A percentile compares a stretch with the other conserved stretches of the same genome.
These are phyloP conservation scores for Phlegmacium glaucopus DNA, from an alignment of 768 basidiomycete genomes.

Conservation along the genomic window DNA sequence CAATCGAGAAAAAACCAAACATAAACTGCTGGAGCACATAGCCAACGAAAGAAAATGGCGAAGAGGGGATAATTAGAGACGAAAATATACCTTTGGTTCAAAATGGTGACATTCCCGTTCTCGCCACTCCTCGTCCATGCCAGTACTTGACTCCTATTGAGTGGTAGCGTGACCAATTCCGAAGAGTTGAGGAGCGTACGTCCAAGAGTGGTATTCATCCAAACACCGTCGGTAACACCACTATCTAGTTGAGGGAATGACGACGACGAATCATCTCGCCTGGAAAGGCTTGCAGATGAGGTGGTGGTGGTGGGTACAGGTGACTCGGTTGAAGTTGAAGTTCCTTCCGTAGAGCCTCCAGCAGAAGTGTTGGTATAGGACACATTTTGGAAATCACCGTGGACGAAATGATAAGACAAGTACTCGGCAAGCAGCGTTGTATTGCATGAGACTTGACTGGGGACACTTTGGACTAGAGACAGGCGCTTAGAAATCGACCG, in stretches of 20 bases:
- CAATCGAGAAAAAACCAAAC: not conserved
- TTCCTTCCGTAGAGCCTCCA: conserved; percentile 1
- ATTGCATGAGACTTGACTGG: conserved; percentile 19
- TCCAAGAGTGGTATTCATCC: conserved; percentile 61
- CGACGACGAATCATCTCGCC: conserved; percentile 2
- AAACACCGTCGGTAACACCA: too few relatives aligned
- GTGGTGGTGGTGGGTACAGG: conserved; percentile 1
- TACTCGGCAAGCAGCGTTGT: conserved; percentile 37
- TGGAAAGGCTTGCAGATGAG: not conserved
- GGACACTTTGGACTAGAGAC: conserved; percentile 28
- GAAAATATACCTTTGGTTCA: conserved; percentile 46
- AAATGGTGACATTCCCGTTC: conserved; percentile 30
- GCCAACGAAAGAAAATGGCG: not conserved
- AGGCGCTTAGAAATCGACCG: conserved; percentile 11
- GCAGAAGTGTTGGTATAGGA: conserved; percentile 11
- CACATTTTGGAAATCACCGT: conserved; percentile 40
- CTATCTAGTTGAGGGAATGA: conserved; percentile 24
- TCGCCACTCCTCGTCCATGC: conserved; percentile 24
- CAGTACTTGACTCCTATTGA: conserved; percentile 53
- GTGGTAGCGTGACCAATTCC: conserved; percentile 50
- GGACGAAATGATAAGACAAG: conserved; percentile 55
- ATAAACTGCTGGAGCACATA: not conserved
- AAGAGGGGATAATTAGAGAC: not conserved
- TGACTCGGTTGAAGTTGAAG: not conserved
- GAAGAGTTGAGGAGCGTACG: conserved; percentile 57